phyloP scores from a whole-genome alignment of 2,329 filamentous ascomycete species.

The Penicillium brasilianum region DNA sequence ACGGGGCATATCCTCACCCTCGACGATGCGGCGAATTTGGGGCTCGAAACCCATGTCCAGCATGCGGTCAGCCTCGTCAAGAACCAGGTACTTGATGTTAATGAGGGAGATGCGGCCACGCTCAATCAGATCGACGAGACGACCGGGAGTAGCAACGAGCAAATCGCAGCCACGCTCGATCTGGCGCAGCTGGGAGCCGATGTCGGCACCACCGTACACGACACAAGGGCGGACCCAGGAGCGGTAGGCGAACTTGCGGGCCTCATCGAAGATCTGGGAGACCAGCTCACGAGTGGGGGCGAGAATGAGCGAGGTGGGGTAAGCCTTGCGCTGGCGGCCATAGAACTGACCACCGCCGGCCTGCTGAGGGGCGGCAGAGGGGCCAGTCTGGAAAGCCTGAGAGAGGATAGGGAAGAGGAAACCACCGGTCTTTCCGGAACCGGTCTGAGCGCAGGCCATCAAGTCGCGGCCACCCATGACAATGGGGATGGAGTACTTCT shows the following conservation, averaged over 20 bases:
- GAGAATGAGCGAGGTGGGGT: constrained; percentile 92
- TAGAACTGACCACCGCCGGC: constrained; percentile 70
- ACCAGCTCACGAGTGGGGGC: constrained; percentile 98
- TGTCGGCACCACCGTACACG: constrained; percentile 98
- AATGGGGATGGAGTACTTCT: constrained; percentile 99
- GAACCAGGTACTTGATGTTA: constrained; percentile 99
- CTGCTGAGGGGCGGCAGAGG: constrained; percentile 68
- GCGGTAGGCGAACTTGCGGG: constrained; percentile 97
- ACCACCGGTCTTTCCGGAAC: constrained; percentile 99
- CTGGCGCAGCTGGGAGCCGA: constrained; percentile 95
- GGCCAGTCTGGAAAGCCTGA: constrained; percentile 92
- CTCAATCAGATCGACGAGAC: constrained; percentile 97
- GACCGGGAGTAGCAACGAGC: constrained; percentile 93
- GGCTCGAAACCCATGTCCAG: constrained; percentile 99
- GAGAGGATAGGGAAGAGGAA: constrained; percentile 99
- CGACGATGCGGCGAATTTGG: constrained; percentile 97
- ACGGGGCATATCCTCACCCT: constrained; percentile 95
- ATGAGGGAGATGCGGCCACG: constrained; percentile 95
- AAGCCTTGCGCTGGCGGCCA: constrained; percentile 95
- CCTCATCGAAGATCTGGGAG: constrained; percentile 96
- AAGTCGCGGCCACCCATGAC: constrained; percentile 97
- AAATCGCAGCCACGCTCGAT: constrained; percentile 98
- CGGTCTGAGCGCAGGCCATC: constrained; percentile 99
- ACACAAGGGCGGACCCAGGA: constrained; percentile 99
- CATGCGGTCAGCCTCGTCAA: constrained; percentile 99